Evolutionary conservation across 2,329 filamentous ascomycete species (phyloP), one percentile per base, ranked within the genome.

Genomic region (Aspergillus texensis): DNA sequence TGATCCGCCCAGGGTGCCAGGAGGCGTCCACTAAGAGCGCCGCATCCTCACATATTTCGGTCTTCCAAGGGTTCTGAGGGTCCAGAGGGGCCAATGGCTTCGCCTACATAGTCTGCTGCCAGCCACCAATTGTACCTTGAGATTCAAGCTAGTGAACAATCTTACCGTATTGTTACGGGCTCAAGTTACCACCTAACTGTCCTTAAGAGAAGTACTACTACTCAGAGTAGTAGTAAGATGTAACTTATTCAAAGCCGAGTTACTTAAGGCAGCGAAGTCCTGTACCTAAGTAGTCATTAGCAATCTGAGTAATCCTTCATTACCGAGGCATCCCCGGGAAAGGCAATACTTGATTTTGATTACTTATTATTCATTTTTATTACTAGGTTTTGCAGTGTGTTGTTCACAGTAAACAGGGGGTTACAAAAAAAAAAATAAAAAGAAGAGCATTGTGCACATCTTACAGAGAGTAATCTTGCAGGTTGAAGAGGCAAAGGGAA

Each of bases 1-100:
- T 57, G 62, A 68, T 70, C 65, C 58, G 62, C 30, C 62, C 63
- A 63, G 57, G 61, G 63, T 66, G 54, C 46, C 60, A 64, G 60
- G 56, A 64, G 60, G 50, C 62, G 57, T 57, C 67, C 66, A 69
- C 39, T 69, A 57, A 66, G 16, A 58, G 52, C 41, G 52, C 48
- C 41, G 21, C 19, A 11, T 43, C n/a, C 34, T 32, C 57, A 56
- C 61, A 60, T 63, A 56, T 57, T 60, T 63, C 41, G 61, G 57
- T 52, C 58, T 52, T 60, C 34, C 26, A 26, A 50, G 43, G 41
- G 45, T 53, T 55, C 39, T 34, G 52, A 50, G 53, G 58, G 48
- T 46, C 57, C 36, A 3, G 43, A 34, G 52, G 32, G 26, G 34
- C 61, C 61, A 63, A 59, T 63, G 26, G 41, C 32, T 21, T 30